Conservation (phyloP, 169 alveolate genomes). For the Besnoitia besnoiti region DNA sequence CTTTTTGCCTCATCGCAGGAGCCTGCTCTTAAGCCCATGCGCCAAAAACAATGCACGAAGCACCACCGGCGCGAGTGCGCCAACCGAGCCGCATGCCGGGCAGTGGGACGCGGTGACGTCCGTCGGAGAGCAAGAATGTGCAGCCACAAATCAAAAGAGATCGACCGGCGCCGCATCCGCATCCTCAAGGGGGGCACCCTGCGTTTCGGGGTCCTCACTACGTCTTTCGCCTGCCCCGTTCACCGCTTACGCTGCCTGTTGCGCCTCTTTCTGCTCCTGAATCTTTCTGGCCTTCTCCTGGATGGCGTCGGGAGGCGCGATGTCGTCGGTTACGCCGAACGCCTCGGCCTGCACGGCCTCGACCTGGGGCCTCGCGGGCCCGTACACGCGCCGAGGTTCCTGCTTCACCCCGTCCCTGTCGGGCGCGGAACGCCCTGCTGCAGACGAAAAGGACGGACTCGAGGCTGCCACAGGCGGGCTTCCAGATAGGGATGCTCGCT, state of each 20-base stretch:
- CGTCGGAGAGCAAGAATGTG: too few relatives aligned
- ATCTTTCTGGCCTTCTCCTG: not conserved
- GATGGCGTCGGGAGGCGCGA: slow-evolving; percentile 23
- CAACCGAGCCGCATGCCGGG: too few relatives aligned
- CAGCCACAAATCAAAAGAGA: not conserved
- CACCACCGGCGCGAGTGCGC: too few relatives aligned
- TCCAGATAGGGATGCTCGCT: too few relatives aligned
- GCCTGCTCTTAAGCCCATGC: too few relatives aligned
- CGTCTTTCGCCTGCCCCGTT: not conserved
- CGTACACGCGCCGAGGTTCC: not conserved
- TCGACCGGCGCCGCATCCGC: not conserved
- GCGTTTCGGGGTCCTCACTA: not conserved
- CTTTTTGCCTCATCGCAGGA: too few relatives aligned
- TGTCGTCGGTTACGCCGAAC: slow-evolving; percentile 13
- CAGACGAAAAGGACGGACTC: not conserved
- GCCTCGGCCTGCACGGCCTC: not conserved
- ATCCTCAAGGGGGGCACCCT: not conserved
- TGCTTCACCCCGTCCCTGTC: not conserved
- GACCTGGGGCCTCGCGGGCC: slow-evolving; percentile 2
- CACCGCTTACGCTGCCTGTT: slow-evolving; percentile 4
- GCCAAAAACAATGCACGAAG: too few relatives aligned
- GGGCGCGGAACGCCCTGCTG: not conserved
- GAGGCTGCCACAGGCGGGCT: too few relatives aligned
- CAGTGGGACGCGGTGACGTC: too few relatives aligned
- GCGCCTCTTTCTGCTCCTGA: slow-evolving; percentile 19